These are phyloP conservation scores for Lipomyces yamadae DNA, from an alignment of 805 yeast species.

Conservation along the genomic window DNA sequence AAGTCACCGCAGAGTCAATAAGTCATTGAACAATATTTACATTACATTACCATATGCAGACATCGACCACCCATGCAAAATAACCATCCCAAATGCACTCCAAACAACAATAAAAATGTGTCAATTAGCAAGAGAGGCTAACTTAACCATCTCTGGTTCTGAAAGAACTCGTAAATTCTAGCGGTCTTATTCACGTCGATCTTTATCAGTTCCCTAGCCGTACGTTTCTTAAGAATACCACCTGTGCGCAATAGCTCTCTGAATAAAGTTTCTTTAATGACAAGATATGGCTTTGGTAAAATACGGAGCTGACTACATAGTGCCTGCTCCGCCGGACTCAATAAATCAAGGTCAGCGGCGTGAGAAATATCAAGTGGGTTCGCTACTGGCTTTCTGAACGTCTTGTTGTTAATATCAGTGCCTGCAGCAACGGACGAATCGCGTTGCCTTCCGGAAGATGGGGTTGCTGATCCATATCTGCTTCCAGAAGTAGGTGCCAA, in stretches of 20 bases:
- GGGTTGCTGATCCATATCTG: conserved; percentile 31
- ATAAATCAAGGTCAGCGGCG: conserved; percentile 78
- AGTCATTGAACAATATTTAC: neutral
- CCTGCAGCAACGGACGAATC: conserved; percentile 29
- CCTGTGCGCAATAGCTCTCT: conserved; percentile 85
- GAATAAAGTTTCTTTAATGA: conserved; percentile 86
- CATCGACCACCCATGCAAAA: neutral
- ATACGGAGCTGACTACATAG: conserved; percentile 83
- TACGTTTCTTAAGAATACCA: conserved; percentile 79
- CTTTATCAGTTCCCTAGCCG: conserved; percentile 80
- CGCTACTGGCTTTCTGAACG: conserved; percentile 43
- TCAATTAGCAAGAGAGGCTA: neutral
- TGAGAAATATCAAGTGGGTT: conserved; percentile 52
- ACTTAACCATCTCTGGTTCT: conserved; percentile 84
- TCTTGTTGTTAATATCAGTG: conserved; percentile 25
- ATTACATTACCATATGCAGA: neutral
- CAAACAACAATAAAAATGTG: neutral
- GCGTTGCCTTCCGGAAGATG: conserved; percentile 28
- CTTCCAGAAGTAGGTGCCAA: conserved; percentile 21
- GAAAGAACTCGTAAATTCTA: conserved; percentile 89
- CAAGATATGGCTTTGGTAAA: conserved; percentile 90
- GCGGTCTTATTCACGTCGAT: conserved; percentile 87
- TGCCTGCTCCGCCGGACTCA: conserved; percentile 86
- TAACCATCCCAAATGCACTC: neutral
- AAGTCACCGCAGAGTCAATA: neutral